Evolutionary conservation across 305 asterid genomes (phyloP), one percentile per base, ranked within the genome.

Genomic region (Plantago rigida): DNA sequence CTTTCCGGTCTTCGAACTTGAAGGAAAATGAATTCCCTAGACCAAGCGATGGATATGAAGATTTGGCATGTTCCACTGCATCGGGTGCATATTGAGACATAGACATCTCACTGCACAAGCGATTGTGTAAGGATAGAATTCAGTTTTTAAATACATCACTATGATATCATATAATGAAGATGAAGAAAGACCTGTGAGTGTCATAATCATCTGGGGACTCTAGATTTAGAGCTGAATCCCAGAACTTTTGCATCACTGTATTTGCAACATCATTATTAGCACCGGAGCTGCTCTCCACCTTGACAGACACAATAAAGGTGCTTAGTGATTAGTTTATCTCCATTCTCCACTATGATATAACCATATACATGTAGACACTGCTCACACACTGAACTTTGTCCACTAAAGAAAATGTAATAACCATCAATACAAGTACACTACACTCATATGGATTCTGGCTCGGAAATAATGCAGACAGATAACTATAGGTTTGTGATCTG

Each of bases 201-300:
- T 91, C 98, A 71, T 51, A 87, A 73, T 91, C 96, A 67, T 91
- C 98, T 48, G 90, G 73, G 28, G 95, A 77, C 68, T 91, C 98
- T 73, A 84, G 61, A 80, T 82, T 82, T 45, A 91, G 81, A 19
- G 98, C 96, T 15, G 96, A 87, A 79, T 87, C 98, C 98, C 96
- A 91, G 77, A 91, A 91, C 76, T 87, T 91, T 78, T 91, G 98
- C 95, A 91, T 86, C 62, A 84, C 83, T 13, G 95, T 77, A 64
- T 76, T 84, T 70, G 96, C 85, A 36, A 77, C 84, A 69, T 87
- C 96, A 75, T 77, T 90, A 55, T 63, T 89, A 67, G 87, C 63
- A 60, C 83, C 93, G 52, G 90, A 76, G 68, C 95, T 79, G 69
- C 71, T 86, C 69, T 91, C 98, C 60, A 80, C 98, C 96, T 91